Base-by-base conservation (phyloP, 257 asterid genomes). In the Coffea canephora region DNA sequence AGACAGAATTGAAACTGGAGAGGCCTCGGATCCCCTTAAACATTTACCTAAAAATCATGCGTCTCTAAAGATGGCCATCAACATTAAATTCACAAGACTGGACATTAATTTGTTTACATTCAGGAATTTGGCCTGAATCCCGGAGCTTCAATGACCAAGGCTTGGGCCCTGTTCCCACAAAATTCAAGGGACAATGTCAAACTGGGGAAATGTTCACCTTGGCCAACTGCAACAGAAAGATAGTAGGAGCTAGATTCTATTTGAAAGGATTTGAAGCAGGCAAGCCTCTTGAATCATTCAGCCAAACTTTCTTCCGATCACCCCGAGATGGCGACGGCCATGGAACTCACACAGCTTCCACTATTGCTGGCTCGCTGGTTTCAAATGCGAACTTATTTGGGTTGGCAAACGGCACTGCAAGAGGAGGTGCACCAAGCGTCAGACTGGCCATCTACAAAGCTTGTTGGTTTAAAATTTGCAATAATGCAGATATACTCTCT, bases 401-500 rank as follows among this genome's bases (percentile, higher is more conserved):
- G 2, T 87, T 82, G 78, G 97, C 93, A 4, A 62, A 71, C 11
- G 97, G 93, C 6, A 86, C 79, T 6, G 95, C 94, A 19, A 81
- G 96, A 5, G 97, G 97, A n/a, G 92, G 92, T 90, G 95, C 94
- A 16, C 76, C 89, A 23, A 82, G 85, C 67, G 93, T 96, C 23
- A 82, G 97, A 70, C 43, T 93, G 16, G 95, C 97, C 19, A 66
- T 90, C 14, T 93, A 93, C 72, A 87, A 87, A 52, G 96, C 88
- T 16, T 91, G 97, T 79, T 90, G 95, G 93, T 57, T 79, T 39
- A 80, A 85, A 8, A 88, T 89, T 3, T 90, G 96, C 71, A 78
- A 79, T 2, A 91, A 90, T 46, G 88, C 96, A 16, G 97, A 93
- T 46, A 76, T 91, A 45, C 86, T 93, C 3, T 91, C 94, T 9